Evolutionary conservation across 2,329 filamentous ascomycete genomes (phyloP), one percentile per base, ranked within the genome.

Genomic region (Elsinoe australis): DNA sequence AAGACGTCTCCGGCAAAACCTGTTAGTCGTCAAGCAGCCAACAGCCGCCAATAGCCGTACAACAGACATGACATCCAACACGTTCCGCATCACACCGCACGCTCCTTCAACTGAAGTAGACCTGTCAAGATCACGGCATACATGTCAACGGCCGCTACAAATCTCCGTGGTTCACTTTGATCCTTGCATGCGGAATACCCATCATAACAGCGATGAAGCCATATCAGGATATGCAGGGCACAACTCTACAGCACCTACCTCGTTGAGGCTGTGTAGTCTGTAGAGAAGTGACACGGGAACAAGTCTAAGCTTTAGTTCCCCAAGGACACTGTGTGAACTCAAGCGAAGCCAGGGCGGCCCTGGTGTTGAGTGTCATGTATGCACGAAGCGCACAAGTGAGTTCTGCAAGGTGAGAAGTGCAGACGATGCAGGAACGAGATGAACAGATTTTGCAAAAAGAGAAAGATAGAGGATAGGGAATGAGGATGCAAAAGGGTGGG

Each of bases 311-410:
- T 74, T 39, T 76, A 76, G 80, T 83, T 85, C 83, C 17, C 50
- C 87, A 94, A 92, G 85, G 87, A 83, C 83, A 83, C 79, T 32
- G 50, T 47, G 78, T 77, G 77, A 76, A 83, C 79, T 83, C 88
- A 85, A 84, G 81, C 80, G 76, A 83, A 80, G 86, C 78, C 83
- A 79, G 76, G 79, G 71, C 79, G 78, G 82, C 80, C 82, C 85
- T 85, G 85, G 85, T 35, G 44, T 26, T 15, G 17, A 29, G 8
- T 79, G 83, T 86, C 82, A 87, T 87, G 80, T 85, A 83, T 70
- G 82, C 80, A 79, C 80, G 83, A 78, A 56, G 81, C 82, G 82
- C 83, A 82, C 83, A 84, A 80, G 85, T 82, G 82, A 80, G 76
- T 78, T 83, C 90, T 87, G 54, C 58, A 55, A 58, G 87, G 87